Evolutionary conservation across 192 early-diverging fungal genomes (phyloP), one percentile per base, ranked within the genome.

Genomic region (Irineochytrium annulatum): DNA sequence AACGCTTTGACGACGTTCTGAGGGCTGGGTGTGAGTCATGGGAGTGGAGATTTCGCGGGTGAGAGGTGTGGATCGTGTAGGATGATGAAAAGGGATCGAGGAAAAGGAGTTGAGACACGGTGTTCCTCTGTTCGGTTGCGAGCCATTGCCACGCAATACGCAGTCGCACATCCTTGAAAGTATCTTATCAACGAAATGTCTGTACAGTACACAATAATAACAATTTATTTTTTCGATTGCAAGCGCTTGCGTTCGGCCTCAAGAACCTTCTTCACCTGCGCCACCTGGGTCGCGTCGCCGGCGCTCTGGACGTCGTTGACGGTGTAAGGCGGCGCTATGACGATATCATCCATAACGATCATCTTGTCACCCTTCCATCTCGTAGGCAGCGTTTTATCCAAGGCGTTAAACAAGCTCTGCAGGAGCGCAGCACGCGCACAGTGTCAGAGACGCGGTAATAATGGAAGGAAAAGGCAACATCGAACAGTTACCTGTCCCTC

Each of bases 331-430:
- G 71, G 51, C 28, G 34, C 54, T 30, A 82, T 79, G 34, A 69
- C 48, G 22, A 82, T 74, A 52, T 77, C 66, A 49, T 79, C 73
- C 70, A 79, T 70, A 22, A 82, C 70, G 24, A 82, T 48, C 33
- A 82, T 82, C 11, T 67, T 41, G 17, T 34, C 53, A 26, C 69
- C 61, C 32, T 72, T 56, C 80, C 80, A 82, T 43, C 51, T 26
- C 20, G 69, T 69, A 3, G 74, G 72, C n/a, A 77, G 33, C 13
- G 80, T 82, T 55, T 79, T 79, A 28, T 67, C 51, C n/a, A 82
- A 59, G 14, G 71, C 70, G 48, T 82, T 72, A 67, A 82, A 82
- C 16, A 79, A 65, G 46, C 44, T 37, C 71, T 79, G 52, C 19
- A 41, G n/a, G n/a, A n/a, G n/a, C n/a, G n/a, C n/a, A n/a, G n/a